Percentiles rank a stretch among this genome's conserved stretches.
Conservation (phyloP, 371 early-diverging fungal genomes). For the Syncephalastrum contaminatum region DNA sequence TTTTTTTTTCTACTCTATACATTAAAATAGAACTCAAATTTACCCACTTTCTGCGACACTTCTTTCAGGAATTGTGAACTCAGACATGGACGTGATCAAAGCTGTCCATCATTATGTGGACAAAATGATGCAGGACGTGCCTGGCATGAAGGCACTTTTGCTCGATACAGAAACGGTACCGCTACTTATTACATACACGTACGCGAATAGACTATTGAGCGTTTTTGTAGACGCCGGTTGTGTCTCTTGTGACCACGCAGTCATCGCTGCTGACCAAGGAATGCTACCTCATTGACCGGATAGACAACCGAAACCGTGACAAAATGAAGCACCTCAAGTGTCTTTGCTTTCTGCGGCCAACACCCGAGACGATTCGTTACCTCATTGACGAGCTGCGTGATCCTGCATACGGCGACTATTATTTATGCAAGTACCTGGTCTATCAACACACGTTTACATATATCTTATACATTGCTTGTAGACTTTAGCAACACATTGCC, state of each 20-base stretch:
- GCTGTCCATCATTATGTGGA: constrained; percentile 87
- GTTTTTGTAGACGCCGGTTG: constrained; percentile 76
- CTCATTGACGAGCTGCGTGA: constrained; percentile 87
- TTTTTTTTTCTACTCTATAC: not conserved
- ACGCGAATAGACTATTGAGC: too few species aligned
- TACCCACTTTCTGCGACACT: not conserved
- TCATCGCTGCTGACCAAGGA: constrained; percentile 86
- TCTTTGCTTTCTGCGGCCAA: constrained; percentile 87
- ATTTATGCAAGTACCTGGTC: constrained; percentile 68
- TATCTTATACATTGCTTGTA: constrained; percentile 13
- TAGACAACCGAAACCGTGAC: constrained; percentile 83
- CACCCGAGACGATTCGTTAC: constrained; percentile 76
- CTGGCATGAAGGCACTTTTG: constrained; percentile 96
- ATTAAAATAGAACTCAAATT: not conserved
- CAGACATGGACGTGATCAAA: constrained; percentile 72
- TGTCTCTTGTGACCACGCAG: constrained; percentile 91
- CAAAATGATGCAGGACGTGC: constrained; percentile 86
- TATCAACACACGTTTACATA: not conserved
- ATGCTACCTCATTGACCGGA: constrained; percentile 90
- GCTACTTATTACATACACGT: not conserved
- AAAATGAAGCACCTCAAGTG: constrained; percentile 94
- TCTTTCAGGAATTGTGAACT: not conserved
- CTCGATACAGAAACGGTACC: constrained; percentile 91
- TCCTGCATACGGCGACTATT: constrained; percentile 93
- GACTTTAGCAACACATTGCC: constrained; percentile 90